Evolutionary conservation across 495 filamentous ascomycete genomes (phyloP), one percentile per base, ranked within the genome.

Genomic region (Aspergillus sparsus): DNA sequence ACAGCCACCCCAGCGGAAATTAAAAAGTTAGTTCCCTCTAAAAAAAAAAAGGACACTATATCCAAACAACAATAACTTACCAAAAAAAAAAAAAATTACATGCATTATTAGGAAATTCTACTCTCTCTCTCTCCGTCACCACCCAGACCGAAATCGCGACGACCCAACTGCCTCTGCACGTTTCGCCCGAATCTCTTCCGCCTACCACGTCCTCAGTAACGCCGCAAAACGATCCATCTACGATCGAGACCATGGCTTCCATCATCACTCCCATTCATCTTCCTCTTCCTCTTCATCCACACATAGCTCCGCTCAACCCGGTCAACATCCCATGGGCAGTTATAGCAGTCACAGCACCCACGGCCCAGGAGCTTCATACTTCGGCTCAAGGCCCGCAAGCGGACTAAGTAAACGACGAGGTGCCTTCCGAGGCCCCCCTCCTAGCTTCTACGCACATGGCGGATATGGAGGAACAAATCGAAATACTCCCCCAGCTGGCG

Each of bases 101-200:
- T 6, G 11, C 33, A 51, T 34, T 54, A 8, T 46, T 32, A 72
- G 71, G 62, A 86, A 92, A 80, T 98, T 95, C 84, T 97, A 96
- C 83, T 67, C 79, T 64, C 89, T 98, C 71, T 96, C 92, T 74
- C 94, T 97, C 76, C 73, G 77, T 52, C 89, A 97, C 84, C 94
- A 98, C 79, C 94, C 94, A 12, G 94, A 98, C 83, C 87, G 83
- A 74, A 94, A 98, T 81, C 90, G 82, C 58, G 50, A 76, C 60
- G 87, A 96, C 76, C 87, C 89, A 1, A 70, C 79, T 61, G 90
- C 94, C 58, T 77, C 87, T 18, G 68, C 80, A 36, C 90, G 88
- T 70, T 98, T 98, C 83, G 84, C 93, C 75, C 77, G 82, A 60
- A 89, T 98, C 70, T 87, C 83, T 72, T 87, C 92, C 70, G 93